phyloP scores from a whole-genome alignment of 805 yeast genomes.

The Torulaspora indica region DNA sequence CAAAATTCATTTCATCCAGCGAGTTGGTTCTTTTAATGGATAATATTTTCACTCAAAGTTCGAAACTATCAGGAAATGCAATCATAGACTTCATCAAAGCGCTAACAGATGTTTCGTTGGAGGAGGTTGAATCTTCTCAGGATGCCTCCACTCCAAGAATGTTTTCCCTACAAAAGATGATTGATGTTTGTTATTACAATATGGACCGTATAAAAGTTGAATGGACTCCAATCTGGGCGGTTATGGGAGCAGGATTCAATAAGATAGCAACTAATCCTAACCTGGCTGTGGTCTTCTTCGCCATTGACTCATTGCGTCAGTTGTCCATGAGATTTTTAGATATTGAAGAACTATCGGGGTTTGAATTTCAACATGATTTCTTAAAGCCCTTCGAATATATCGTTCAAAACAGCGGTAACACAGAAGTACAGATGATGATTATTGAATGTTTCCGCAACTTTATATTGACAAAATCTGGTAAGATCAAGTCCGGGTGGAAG shows the following conservation, averaged over 20 bases:
- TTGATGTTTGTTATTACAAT: slow-evolving; percentile 95
- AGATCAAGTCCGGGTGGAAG: slow-evolving; percentile 91
- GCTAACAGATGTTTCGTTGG: slow-evolving; percentile 76
- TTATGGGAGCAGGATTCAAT: slow-evolving; percentile 86
- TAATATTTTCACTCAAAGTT: slow-evolving; percentile 77
- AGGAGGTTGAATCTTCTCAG: slow-evolving; percentile 87
- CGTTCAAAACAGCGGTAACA: slow-evolving; percentile 58
- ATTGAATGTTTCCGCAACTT: slow-evolving; percentile 84
- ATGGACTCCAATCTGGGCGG: slow-evolving; percentile 94
- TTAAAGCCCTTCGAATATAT: slow-evolving; percentile 84
- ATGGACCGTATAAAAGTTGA: slow-evolving; percentile 94
- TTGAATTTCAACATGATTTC: slow-evolving; percentile 92
- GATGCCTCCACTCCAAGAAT: slow-evolving; percentile 79
- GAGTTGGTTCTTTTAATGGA: slow-evolving; percentile 79
- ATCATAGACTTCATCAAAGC: slow-evolving; percentile 86
- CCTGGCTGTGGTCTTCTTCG: slow-evolving; percentile 74
- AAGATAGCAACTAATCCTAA: slow-evolving; percentile 78
- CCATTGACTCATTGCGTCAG: slow-evolving; percentile 90
- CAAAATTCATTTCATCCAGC: slow-evolving; percentile 54
- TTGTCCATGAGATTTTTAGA: slow-evolving; percentile 87
- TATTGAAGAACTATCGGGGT: slow-evolving; percentile 89
- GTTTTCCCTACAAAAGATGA: slow-evolving; percentile 90
- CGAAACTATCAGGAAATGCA: slow-evolving; percentile 73
- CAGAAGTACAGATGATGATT: slow-evolving; percentile 80
- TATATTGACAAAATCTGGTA: slow-evolving; percentile 66